Evolutionary conservation across 306 rosid species (phyloP).

Genomic region (Prunus armeniaca): DNA sequence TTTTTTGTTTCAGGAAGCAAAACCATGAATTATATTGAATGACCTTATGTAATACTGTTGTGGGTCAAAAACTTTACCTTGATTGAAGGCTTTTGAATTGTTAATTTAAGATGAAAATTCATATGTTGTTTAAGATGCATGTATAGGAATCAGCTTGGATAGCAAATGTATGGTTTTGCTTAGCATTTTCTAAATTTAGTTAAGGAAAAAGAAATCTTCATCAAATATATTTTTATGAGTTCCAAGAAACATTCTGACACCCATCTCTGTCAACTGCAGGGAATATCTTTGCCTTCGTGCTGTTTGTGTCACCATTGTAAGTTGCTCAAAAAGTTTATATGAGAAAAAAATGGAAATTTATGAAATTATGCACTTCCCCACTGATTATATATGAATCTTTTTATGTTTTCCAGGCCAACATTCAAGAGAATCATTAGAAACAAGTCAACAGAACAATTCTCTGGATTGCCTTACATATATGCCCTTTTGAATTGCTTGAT

Average conservation of each 20-base stretch:
- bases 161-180: no score
- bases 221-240: neutral
- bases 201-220: neutral
- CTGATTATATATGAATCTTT: neutral
- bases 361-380: neutral
- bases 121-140: neutral
- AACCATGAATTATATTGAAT: neutral
- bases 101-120: neutral
- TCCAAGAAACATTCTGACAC: neutral
- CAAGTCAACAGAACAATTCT: conserved; percentile 42
- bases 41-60: neutral
- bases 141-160: neutral
- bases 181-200: neutral
- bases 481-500: conserved; percentile 40
- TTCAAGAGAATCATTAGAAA: conserved; percentile 39
- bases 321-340: neutral
- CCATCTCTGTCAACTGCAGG: conserved; percentile 26
- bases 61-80: neutral
- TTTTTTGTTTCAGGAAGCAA: neutral
- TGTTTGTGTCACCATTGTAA: conserved; percentile 46
- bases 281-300: conserved; percentile 35
- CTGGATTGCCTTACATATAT: conserved; percentile 42
- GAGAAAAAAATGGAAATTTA: neutral
- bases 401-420: conserved; percentile 31
- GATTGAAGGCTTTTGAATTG: neutral